Percentiles rank a stretch among this genome's conserved stretches.
Conservation (phyloP, 805 yeast genomes). For the Teunomyces lycoperdinae region DNA sequence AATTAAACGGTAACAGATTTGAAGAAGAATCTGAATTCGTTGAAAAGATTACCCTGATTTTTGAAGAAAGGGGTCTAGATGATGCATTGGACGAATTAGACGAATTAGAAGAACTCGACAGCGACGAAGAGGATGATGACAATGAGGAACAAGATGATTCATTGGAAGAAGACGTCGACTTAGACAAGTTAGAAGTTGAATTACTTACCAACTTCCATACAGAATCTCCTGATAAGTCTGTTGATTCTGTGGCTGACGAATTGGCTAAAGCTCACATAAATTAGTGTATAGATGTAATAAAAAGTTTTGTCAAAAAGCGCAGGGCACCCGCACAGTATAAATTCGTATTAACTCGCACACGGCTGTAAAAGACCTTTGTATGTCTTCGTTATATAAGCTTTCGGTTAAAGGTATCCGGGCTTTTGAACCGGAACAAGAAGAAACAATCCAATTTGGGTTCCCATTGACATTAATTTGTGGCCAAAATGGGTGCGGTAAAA, state of each 20-base stretch:
- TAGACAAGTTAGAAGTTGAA: conserved; percentile 51
- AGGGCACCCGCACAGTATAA: too few species aligned
- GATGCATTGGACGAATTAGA: conserved; percentile 84
- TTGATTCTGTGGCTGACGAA: conserved; percentile 57
- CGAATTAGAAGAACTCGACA: conserved; percentile 83
- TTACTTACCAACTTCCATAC: conserved; percentile 40
- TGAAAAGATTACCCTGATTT: conserved; percentile 56
- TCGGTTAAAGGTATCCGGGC: conserved; percentile 85
- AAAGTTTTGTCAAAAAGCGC: neutral
- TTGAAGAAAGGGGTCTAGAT: conserved; percentile 72
- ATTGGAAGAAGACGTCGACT: conserved; percentile 52
- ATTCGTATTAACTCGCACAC: too few species aligned
- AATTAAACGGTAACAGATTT: conserved; percentile 90
- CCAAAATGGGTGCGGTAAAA: conserved; percentile 93
- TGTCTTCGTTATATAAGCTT: conserved; percentile 43
- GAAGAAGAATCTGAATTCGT: conserved; percentile 80
- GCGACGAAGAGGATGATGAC: conserved; percentile 66
- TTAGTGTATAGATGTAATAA: conserved; percentile 4
- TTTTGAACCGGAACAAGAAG: conserved; percentile 79
- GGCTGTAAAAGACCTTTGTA: conserved; percentile 8
- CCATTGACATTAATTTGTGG: conserved; percentile 96
- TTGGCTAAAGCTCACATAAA: conserved; percentile 54
- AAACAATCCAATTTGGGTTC: conserved; percentile 82
- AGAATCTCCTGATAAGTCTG: conserved; percentile 43
- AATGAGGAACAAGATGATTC: conserved; percentile 53